phyloP scores from a whole-genome alignment of 306 rosid species.

The Gynostemma pentaphyllum region DNA sequence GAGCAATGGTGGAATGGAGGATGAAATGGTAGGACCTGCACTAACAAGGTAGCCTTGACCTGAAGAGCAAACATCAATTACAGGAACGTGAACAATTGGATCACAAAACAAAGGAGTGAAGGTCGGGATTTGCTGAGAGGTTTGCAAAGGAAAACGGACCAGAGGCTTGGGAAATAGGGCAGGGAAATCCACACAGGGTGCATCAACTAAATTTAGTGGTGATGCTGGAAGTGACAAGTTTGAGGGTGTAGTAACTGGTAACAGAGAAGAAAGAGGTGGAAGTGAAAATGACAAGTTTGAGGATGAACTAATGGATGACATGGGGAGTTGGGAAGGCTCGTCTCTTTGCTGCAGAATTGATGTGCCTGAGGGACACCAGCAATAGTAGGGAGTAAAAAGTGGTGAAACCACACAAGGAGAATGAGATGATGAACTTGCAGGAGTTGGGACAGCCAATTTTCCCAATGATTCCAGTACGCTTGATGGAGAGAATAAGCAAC shows the following conservation, averaged over 20 bases:
- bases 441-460: conserved; percentile 32
- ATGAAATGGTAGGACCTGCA: conserved; percentile 70
- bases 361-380: conserved; percentile 80
- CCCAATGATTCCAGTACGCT: conserved; percentile 49
- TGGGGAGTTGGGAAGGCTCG: conserved; percentile 29
- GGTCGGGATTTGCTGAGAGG: conserved; percentile 78
- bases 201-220: conserved; percentile 34
- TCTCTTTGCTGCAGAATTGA: conserved; percentile 36
- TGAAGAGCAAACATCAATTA: conserved; percentile 82
- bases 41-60: conserved; percentile 92
- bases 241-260: conserved; percentile 39
- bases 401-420: conserved; percentile 40
- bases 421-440: conserved; percentile 32
- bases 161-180: conserved; percentile 67
- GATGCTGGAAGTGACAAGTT: conserved; percentile 47
- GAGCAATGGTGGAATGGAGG: conserved; percentile 65
- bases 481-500: conserved; percentile 32
- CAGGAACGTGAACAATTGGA: conserved; percentile 84
- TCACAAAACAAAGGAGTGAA: conserved; percentile 92
- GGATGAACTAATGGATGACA: conserved; percentile 19
- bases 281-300: no score
- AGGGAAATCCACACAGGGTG: conserved; percentile 56
- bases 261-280: conserved; percentile 56
- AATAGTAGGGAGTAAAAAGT: conserved; percentile 73
- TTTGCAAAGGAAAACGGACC: conserved; percentile 47